Base-by-base conservation (phyloP, 192 early-diverging fungal species). In the Gamsiella multidivaricata region DNA sequence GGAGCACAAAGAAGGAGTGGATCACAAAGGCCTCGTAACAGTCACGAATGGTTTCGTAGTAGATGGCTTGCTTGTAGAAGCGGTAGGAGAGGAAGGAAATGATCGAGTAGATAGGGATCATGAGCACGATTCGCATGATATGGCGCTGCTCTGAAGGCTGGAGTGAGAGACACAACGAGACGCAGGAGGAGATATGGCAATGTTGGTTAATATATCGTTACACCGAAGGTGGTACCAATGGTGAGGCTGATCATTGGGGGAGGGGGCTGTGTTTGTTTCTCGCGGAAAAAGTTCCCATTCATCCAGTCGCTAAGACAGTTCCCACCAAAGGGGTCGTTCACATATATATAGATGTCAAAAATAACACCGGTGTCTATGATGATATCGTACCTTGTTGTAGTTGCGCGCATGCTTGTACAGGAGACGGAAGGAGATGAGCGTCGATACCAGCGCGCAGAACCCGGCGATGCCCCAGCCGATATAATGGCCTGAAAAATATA, bases 21-120 rank as follows among this genome's bases (percentile, higher is more conserved):
- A 94, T 90, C 22, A 85, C 88, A 82, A 92, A 88, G 12, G 90
- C 87, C 73, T 94, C 91, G 69, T 94, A 94, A 62, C 83, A 90
- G 70, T 92, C 89, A 41, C 93, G 88, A 34, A 92, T 69, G 0
- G 88, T 88, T 59, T 84, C 84, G 58, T 86, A 88, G 84, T 91
- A 94, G 31, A 88, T 87, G 17, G 88, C 81, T 58, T 88, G 80
- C 54, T 84, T 80, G 61, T 91, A 91, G 70, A 85, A 94, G 32
- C 90, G 84, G 81, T 92, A 94, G 60, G 85, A 83, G 57, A 90
- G 80, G 51, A 82, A 90, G 11, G 88, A 88, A 37, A 93, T 86
- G 34, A 91, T 75, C 46, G 90, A 79, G 78, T 94, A 94, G 33
- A 93, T 82, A 0, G 92, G 91, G 55, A 92, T 88, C 76, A 94